Evolutionary conservation across 768 basidiomycete species (phyloP), one percentile per base, ranked within the genome.

Genomic region (Leccinum longicurvipes): DNA sequence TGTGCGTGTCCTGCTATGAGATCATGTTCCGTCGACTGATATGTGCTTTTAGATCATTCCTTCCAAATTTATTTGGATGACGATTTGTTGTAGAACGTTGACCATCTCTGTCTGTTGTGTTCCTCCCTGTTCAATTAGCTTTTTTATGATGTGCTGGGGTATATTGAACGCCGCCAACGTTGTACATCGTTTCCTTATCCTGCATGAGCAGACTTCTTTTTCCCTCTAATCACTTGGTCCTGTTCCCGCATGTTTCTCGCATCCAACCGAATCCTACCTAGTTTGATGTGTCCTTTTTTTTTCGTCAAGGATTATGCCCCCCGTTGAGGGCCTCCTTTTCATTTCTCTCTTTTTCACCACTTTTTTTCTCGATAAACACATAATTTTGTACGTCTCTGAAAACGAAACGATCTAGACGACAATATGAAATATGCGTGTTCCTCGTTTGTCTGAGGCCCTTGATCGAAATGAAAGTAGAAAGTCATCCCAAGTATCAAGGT

Each of bases 61-160:
- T 86, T 27, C 86, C 86, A n/a, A 83, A 76, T 68, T 73, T 86
- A 61, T 80, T 87, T 65, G 85, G 72, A 77, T 49, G 12, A 28
- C 28, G 6, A 41, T 34, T 23, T 31, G 23, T 48, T 51, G 54
- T 59, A 54, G 56, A 55, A 50, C 56, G 49, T 9, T 62, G 50
- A 64, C 53, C 47, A 53, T 56, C 17, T 63, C 36, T 64, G 31
- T 32, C 31, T 36, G 34, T 56, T 55, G 34, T 55, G 34, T n/a
- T 17, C 29, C 24, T 45, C 21, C 46, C 39, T 48, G 54, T 60
- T 47, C 17, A 47, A 28, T 61, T 42, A 46, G 54, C 36, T 50
- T 59, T 29, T 56, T 51, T 53, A 29, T 51, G 46, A 54, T 61
- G 57, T 63, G 57, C 52, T 61, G 50, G 53, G 61, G 67, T 63